Base-by-base conservation (phyloP, 768 basidiomycete genomes). In the Suillus weaverae region DNA sequence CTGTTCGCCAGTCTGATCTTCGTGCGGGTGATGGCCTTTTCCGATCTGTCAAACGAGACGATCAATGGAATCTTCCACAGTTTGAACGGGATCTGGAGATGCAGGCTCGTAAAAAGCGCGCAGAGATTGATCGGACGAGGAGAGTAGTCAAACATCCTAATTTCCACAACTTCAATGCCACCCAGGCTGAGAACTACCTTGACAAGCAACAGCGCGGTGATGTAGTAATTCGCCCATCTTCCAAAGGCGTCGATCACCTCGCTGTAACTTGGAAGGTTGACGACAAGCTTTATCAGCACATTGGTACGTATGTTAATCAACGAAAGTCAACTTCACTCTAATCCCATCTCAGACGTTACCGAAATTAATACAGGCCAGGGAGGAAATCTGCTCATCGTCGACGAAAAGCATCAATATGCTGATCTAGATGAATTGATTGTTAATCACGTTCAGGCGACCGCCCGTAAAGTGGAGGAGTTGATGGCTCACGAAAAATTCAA, bases 231-330 rank as follows among this genome's bases (percentile, higher is more conserved):
- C 83, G 97, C 53, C 97, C 97, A 0, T 97, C 95, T 20, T 98
- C 97, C 5, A 95, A 96, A 76, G 97, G 97, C 16, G 79, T 84
- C 43, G 86, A 97, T 70, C 97, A 99, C 78, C 82, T 99, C 43
- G 97, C 97, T 51, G 91, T 99, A 11, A 99, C 97, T 0, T 99
- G 97, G 97, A 99, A 99, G 79, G 95, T 99, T 2, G 97, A 96
- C 67, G 91, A 97, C 64, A 92, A 89, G 65, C 80, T 99, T 33
- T 99, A 92, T 76, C 97, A 99, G 73, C 97, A 99, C 73, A 92
- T 99, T 64, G 95, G 95, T 95, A 72, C 60, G 90, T 71, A 39
- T 2, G 46, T 43, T 63, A 22, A 14, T 22, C 43, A 54, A 26
- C 22, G 32, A 43, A 7, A n/a, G 48, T 33, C 32, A 18, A 62